A percentile compares a stretch with the other conserved stretches of the same genome.
Conservation (phyloP, 371 early-diverging fungal species). For the Mortierella sp. region DNA sequence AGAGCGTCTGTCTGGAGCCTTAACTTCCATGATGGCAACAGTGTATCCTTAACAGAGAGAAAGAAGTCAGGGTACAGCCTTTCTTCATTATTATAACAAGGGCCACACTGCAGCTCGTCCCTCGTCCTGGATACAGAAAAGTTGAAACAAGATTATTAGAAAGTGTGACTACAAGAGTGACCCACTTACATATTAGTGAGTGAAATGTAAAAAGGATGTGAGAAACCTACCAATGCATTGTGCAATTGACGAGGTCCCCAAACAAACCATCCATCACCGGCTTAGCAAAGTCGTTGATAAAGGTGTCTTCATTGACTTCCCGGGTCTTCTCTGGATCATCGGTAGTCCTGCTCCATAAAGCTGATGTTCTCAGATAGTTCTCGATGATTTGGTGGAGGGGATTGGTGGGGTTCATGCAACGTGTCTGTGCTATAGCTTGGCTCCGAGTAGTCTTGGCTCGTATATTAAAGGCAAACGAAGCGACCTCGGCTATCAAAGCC, state of each 20-base stretch:
- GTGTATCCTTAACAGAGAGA: constrained; percentile 13
- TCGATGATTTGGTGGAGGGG: constrained; percentile 11
- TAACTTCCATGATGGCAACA: constrained; percentile 22
- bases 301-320: constrained; percentile 19
- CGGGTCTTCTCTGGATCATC: constrained; percentile 9
- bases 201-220: neutral
- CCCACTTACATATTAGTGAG: neutral
- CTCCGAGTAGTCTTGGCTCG: constrained; percentile 6
- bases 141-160: constrained; percentile 8
- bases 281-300: constrained; percentile 25
- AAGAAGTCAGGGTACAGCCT: constrained; percentile 27
- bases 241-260: constrained; percentile 17
- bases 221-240: constrained; percentile 23
- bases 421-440: constrained; percentile 8
- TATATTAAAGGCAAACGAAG: constrained; percentile 9
- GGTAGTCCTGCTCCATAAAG: constrained; percentile 13
- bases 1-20: constrained; percentile 10
- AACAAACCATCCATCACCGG: constrained; percentile 34
- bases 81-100: constrained; percentile 18
- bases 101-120: constrained; percentile 22
- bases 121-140: constrained; percentile 6
- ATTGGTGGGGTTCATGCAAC: constrained; percentile 4
- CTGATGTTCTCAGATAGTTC: constrained; percentile 16
- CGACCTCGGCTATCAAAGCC: constrained; percentile 3
- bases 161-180: neutral